phyloP scores from a whole-genome alignment of 1,284 basidiomycete species.

The Trichosporon ovoides region DNA sequence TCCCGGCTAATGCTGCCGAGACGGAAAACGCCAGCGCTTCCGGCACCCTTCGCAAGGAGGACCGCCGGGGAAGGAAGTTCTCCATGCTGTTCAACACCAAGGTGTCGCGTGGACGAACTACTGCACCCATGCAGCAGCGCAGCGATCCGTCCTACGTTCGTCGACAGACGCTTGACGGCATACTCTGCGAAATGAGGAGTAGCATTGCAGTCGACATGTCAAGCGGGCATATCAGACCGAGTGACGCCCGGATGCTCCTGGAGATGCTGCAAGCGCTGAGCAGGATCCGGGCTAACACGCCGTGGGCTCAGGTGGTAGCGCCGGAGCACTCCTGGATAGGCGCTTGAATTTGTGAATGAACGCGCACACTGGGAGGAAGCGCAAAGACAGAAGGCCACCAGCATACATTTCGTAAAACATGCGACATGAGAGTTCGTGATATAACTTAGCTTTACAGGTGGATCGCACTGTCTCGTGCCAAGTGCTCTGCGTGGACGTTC shows the following conservation, averaged over 20 bases:
- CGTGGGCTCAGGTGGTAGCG: conserved; percentile 24
- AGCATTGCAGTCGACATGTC: conserved; percentile 25
- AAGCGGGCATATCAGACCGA: conserved; percentile 16
- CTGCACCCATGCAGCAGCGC: background rate
- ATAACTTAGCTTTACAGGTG: background rate
- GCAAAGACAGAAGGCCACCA: background rate
- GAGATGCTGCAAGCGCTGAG: conserved; percentile 25
- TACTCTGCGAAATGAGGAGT: conserved; percentile 36
- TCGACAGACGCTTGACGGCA: conserved; percentile 30
- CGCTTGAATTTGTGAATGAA: too few species aligned
- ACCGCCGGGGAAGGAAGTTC: background rate
- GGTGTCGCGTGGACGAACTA: too few species aligned
- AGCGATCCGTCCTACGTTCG: conserved; percentile 7
- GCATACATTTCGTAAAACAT: background rate
- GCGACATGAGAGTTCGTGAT: background rate
- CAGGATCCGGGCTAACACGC: conserved; percentile 9
- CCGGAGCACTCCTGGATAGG: background rate
- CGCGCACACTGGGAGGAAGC: too few species aligned
- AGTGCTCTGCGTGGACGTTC: conserved; percentile 4
- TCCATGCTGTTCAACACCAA: background rate
- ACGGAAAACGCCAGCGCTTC: background rate
- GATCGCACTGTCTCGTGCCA: background rate
- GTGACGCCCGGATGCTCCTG: conserved; percentile 22
- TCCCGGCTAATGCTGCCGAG: background rate
- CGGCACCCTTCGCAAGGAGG: background rate